A percentile compares a stretch with the other conserved stretches of the same genome.
Conservation (phyloP, 345 rosid species). For the Brassica incana region DNA sequence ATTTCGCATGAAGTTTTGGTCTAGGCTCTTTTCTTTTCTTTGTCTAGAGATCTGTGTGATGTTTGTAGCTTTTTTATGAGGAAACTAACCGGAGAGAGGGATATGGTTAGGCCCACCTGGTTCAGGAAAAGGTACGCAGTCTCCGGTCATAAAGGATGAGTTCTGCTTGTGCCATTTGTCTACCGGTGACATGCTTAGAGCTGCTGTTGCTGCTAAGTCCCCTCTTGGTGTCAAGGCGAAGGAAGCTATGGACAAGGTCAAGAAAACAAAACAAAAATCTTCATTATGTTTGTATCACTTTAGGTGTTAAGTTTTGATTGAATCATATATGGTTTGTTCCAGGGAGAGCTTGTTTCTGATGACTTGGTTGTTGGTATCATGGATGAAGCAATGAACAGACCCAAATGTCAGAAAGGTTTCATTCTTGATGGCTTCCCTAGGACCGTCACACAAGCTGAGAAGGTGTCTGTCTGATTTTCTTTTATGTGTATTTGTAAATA, state of each 20-base stretch:
- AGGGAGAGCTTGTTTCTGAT: slow-evolving; percentile 97
- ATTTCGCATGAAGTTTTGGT: neutral
- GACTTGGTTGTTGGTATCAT: slow-evolving; percentile 92
- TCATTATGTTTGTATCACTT: neutral
- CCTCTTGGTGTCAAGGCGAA: slow-evolving; percentile 96
- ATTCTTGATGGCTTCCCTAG: slow-evolving; percentile 96
- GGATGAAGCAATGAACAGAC: slow-evolving; percentile 92
- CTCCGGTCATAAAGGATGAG: slow-evolving; percentile 91
- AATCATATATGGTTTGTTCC: neutral
- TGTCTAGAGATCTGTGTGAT: neutral
- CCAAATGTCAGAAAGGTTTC: slow-evolving; percentile 90
- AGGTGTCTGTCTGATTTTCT: slow-evolving; percentile 48
- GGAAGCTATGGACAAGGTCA: slow-evolving; percentile 96
- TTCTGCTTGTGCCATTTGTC: slow-evolving; percentile 97
- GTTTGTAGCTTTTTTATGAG: neutral
- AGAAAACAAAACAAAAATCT: neutral
- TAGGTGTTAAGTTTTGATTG: neutral
- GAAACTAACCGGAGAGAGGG: neutral
- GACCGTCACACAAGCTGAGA: slow-evolving; percentile 86
- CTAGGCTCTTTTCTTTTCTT: neutral
- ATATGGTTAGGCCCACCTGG: slow-evolving; percentile 87
- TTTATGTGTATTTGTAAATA: neutral
- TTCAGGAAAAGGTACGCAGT: slow-evolving; percentile 97
- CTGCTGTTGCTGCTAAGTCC: slow-evolving; percentile 90
- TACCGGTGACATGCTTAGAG: slow-evolving; percentile 98